phyloP scores from a whole-genome alignment of 1,284 basidiomycete species.

The Cryptococcus amylolentus region DNA sequence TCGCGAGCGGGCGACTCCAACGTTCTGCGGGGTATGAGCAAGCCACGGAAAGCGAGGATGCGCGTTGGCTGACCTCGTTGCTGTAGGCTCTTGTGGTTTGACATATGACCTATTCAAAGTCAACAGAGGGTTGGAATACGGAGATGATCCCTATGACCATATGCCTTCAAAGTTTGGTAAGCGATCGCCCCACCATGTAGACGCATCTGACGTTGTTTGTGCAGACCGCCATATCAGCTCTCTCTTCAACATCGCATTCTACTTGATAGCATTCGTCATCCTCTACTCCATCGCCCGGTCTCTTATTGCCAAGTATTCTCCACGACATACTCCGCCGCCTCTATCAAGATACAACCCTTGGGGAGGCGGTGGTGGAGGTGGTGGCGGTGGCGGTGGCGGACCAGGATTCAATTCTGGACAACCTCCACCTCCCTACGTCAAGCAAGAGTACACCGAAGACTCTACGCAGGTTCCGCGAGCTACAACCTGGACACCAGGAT shows the following conservation, averaged over 20 bases:
- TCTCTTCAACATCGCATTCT: conserved; percentile 54
- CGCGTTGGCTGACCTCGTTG: background rate
- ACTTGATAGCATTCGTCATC: conserved; percentile 58
- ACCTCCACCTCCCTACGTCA: background rate
- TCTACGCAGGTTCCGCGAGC: background rate
- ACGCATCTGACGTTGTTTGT: no score
- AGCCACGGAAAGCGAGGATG: no score
- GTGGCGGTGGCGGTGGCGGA: conserved; percentile 17
- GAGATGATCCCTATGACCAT: conserved; percentile 9
- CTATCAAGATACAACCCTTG: conserved; percentile 39
- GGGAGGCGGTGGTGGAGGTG: conserved; percentile 47
- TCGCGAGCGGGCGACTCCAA: conserved; percentile 70
- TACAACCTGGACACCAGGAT: conserved; percentile 60
- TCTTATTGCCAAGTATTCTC: conserved; percentile 24
- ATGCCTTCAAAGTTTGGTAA: conserved; percentile 10
- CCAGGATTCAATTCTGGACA: conserved; percentile 3
- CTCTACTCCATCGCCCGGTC: conserved; percentile 56
- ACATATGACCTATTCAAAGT: conserved; percentile 64
- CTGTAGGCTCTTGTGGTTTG: conserved; percentile 71
- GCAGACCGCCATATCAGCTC: background rate
- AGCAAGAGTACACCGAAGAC: background rate
- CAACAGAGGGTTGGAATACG: conserved; percentile 28
- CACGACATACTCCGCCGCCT: conserved; percentile 39
- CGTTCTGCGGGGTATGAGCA: conserved; percentile 69
- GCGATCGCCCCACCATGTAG: background rate